Base-by-base conservation (phyloP, 208 protist genomes). In the Herpetomonas muscarum region DNA sequence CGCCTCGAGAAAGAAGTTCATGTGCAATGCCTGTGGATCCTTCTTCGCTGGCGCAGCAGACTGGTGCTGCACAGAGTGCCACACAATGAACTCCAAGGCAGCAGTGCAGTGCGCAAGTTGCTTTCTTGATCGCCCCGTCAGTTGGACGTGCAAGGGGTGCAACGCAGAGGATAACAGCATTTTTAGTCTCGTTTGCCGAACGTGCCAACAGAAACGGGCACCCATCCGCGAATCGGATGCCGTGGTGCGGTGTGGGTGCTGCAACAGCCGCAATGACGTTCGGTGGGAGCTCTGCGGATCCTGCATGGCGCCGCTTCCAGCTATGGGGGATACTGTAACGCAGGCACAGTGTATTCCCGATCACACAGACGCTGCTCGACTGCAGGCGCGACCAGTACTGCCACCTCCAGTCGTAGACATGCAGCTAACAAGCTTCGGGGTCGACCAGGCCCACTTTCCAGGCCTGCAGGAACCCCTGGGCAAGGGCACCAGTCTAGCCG, bases 251-350 rank as follows among this genome's bases (percentile, higher is more conserved):
- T 94, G 87, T 62, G 13, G 39, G 5, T 39, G 29, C 2, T 94
- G 87, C 46, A 34, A 46, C 10, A 66, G 69, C 15, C 76, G 67
- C 25, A 90, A 91, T 55, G 87, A 90, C 57, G 72, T 76, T 17
- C 79, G 83, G 15, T 94, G 83, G 83, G 83, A 94, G 58, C 60
- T 94, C 46, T 94, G 87, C 53, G 61, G 69, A 44, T 74, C 55
- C 51, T 93, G 86, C 22, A 41, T 76, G 71, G 55, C 62, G 45
- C 82, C 66, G 10, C 37, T 76, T 24, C 50, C 24, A 25, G 47
- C 47, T 7, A 6, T 53, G 5, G 15, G 10, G 5, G 47, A 10
- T 7, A 10, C 47, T 53, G 19, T 53, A n/a, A n/a, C n/a, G n/a
- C n/a, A n/a, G n/a, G n/a, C n/a, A n/a, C n/a, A n/a, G n/a, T n/a